Evolutionary conservation across 176 grass and related monocot genomes (phyloP).

Genomic region (Hordeum vulgare): DNA sequence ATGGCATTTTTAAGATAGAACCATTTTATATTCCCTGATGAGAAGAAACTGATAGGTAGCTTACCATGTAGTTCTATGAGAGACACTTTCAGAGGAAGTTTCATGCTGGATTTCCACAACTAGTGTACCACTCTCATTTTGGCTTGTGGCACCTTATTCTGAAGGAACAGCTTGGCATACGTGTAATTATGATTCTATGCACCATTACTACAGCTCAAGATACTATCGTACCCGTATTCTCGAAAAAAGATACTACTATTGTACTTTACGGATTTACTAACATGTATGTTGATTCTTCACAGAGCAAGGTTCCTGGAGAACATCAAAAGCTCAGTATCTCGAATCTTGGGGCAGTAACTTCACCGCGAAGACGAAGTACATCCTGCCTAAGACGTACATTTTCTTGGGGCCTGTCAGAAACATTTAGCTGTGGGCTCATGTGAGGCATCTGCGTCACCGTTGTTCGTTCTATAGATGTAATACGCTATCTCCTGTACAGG

Average conservation of each 20-base stretch:
- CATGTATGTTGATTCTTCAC: conserved; percentile 22
- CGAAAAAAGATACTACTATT: not conserved
- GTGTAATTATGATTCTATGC: not conserved
- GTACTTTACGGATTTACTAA: not conserved
- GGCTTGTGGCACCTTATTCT: not conserved
- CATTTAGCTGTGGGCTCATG: not conserved
- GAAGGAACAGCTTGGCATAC: not conserved
- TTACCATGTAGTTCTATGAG: not conserved
- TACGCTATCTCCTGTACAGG: conserved; percentile 13
- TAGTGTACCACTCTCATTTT: not conserved
- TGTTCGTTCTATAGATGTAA: conserved; percentile 3
- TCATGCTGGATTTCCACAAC: not conserved
- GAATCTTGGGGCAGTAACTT: conserved; percentile 56
- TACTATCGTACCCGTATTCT: not conserved
- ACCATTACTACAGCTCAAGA: not conserved
- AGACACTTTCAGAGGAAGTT: not conserved
- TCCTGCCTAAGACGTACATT: not conserved
- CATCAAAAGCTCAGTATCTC: conserved; percentile 49
- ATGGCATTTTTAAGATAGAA: too few relatives aligned
- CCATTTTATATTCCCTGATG: too few relatives aligned
- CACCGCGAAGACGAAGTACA: not conserved
- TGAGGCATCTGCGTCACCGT: not conserved
- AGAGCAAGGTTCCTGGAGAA: conserved; percentile 69
- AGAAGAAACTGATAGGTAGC: not conserved
- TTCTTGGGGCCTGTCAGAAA: not conserved